Evolutionary conservation across 1,139 yeast species (phyloP).

Genomic region (Arxiozyma bovina): DNA sequence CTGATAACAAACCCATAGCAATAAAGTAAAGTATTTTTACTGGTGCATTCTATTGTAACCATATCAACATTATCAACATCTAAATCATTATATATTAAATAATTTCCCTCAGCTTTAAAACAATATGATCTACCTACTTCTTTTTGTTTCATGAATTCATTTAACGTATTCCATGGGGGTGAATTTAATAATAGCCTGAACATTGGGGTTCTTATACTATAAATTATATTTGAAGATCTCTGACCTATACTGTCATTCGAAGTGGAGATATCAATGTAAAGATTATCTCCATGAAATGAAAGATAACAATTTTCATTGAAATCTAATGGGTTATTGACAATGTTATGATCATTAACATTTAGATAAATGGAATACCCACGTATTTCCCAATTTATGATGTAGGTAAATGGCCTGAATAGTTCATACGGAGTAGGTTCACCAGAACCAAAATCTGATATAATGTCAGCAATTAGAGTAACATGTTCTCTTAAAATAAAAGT

Average conservation of each 20-base stretch:
- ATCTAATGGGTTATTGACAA: conserved; percentile 81
- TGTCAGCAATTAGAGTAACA: conserved; percentile 60
- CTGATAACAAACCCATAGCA: conserved; percentile 73
- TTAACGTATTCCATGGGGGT: conserved; percentile 87
- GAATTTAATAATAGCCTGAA: conserved; percentile 60
- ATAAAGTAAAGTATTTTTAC: conserved; percentile 59
- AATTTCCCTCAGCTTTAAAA: conserved; percentile 56
- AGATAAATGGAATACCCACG: conserved; percentile 52
- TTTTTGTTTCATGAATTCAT: conserved; percentile 55
- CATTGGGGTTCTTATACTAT: conserved; percentile 46
- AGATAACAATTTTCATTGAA: conserved; percentile 69
- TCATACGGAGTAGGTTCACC: conserved; percentile 72
- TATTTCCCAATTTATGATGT: conserved; percentile 52
- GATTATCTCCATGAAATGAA: conserved; percentile 59
- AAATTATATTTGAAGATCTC: conserved; percentile 49
- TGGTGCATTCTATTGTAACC: conserved; percentile 54
- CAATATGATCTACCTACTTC: conserved; percentile 59
- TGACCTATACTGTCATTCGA: conserved; percentile 58
- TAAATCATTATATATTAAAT: conserved; percentile 50
- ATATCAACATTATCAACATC: conserved; percentile 63
- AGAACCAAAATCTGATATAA: conserved; percentile 65
- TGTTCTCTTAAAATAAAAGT: conserved; percentile 79
- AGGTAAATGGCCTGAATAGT: conserved; percentile 60
- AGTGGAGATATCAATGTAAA: conserved; percentile 41
- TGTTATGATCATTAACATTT: conserved; percentile 79